Conservation (phyloP, 305 asterid genomes). For the Ilex paraguariensis region DNA sequence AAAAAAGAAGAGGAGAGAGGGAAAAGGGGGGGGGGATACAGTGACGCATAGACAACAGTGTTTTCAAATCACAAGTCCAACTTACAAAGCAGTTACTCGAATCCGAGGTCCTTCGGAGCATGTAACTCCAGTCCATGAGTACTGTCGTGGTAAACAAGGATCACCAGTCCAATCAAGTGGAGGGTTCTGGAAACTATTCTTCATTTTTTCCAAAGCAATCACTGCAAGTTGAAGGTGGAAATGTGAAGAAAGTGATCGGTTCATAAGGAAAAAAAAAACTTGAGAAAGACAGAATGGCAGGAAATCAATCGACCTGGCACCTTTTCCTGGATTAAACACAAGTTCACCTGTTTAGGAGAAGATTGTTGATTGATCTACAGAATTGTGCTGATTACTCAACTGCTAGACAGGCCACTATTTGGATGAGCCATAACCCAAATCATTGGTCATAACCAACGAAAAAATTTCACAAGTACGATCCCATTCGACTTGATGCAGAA, state of each 20-base stretch:
- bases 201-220: conserved; percentile 56
- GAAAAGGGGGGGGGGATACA: not conserved
- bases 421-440: not conserved
- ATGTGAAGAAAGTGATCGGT: conserved; percentile 5
- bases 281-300: conserved; percentile 1
- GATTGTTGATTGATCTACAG: too few species aligned
- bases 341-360: too few species aligned
- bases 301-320: not conserved
- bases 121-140: conserved; percentile 86
- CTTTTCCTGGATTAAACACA: conserved; percentile 3
- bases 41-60: not conserved
- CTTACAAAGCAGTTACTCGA: conserved; percentile 76
- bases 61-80: conserved; percentile 13
- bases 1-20: not conserved
- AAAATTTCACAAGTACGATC: too few species aligned
- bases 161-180: conserved; percentile 93
- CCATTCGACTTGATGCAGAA: too few species aligned
- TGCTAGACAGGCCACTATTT: not conserved
- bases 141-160: conserved; percentile 77
- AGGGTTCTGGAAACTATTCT: conserved; percentile 54
- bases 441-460: too few species aligned
- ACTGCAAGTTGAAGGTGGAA: conserved; percentile 40
- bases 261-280: not conserved
- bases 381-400: not conserved
- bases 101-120: conserved; percentile 60